A percentile compares a stretch with the other conserved stretches of the same genome.
Evolutionary conservation across 352 stramenopile species (phyloP).

Genomic region (Plasmopara halstedii): DNA sequence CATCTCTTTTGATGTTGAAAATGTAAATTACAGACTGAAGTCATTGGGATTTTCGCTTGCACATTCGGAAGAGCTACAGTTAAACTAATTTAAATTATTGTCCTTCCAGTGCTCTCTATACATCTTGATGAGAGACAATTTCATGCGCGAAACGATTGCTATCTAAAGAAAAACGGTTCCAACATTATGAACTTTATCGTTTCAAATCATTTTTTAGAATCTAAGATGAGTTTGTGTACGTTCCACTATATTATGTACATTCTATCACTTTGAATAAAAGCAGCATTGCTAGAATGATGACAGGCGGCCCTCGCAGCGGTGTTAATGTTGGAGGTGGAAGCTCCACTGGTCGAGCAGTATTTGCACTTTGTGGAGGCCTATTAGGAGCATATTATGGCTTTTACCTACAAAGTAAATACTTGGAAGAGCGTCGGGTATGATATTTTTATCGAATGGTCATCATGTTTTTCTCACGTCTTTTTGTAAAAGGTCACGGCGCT

Average conservation of each 20-base stretch:
- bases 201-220: too few species aligned
- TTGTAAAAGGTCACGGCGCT: constrained; percentile 36
- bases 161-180: too few species aligned
- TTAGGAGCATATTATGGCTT: constrained; percentile 72
- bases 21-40: neutral
- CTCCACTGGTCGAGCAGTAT: constrained; percentile 54
- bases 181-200: too few species aligned
- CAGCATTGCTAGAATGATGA: too few species aligned
- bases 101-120: neutral
- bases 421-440: constrained; percentile 68
- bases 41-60: neutral
- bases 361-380: constrained; percentile 59
- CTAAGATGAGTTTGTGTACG: neutral
- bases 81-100: neutral
- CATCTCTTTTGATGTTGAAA: neutral
- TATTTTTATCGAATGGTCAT: too few species aligned
- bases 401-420: constrained; percentile 78
- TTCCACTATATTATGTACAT: neutral
- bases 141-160: neutral
- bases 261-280: neutral
- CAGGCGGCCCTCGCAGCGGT: constrained; percentile 17
- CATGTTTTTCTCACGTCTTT: constrained; percentile 6
- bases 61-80: neutral
- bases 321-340: constrained; percentile 72
- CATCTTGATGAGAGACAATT: neutral